Base-by-base conservation (phyloP, 1,139 yeast species). In the Blastobotrys proliferans region DNA sequence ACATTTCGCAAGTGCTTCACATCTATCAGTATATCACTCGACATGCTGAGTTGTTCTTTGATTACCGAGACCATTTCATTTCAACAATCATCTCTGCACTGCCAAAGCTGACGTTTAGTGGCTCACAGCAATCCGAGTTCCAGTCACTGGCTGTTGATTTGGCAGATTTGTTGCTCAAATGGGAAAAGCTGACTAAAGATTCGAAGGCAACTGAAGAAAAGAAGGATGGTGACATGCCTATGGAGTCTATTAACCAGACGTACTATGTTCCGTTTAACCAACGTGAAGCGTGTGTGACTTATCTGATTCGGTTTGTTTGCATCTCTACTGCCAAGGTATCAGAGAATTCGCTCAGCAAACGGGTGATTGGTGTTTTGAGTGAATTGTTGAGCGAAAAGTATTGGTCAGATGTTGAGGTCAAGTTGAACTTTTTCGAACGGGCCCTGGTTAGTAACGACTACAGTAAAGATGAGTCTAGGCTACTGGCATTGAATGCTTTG, bases 31-130 rank as follows among this genome's bases (percentile, higher is more conserved):
- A 90, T 57, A 79, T 94, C 63, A 87, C 86, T 27, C 83, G 83
- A 41, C 95, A 92, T 54, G 79, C 94, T 0, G 92, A 83, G 47
- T 67, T 87, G 42, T 92, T 94, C 63, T 92, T 77, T 57, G 80
- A 79, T 42, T 92, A 92, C 6, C 74, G 97, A 47, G 97, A 88
- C 54, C 88, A 87, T 51, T 92, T 90, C 56, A 79, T 88, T 46
- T 83, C 95, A 2, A 86, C 83, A 51, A 84, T 92, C 43, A 85
- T 92, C 41, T 79, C 94, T n/a, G 95, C 96, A 1, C 84, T 94
- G 90, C 95, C 95, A 19, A 88, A 90, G 59, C 70, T 92, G 45
- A 86, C 95, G 1, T 81, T 86, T 43, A 70, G 83, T 57, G 80
- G 92, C 6, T 86, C 83, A 54, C 81, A 94, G 2, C 83, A 92